A percentile compares a stretch with the other conserved stretches of the same genome.
These are phyloP conservation scores for Telfairia occidentalis DNA, from an alignment of 331 rosid species.

Conservation along the genomic window DNA sequence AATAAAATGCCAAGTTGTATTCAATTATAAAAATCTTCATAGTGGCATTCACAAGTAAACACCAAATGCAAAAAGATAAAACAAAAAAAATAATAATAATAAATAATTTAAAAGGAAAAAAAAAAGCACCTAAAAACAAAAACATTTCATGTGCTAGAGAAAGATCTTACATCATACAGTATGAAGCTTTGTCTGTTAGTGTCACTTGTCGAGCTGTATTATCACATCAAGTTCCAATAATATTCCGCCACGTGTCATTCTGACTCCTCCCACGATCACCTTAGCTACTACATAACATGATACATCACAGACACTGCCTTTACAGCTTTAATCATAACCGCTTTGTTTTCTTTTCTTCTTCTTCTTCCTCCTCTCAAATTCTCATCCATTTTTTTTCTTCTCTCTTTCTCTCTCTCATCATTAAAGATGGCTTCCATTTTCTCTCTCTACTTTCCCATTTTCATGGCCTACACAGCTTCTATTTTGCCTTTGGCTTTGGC, in stretches of 20 bases:
- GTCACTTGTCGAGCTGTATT: conserved; percentile 3
- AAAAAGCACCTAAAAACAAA: not conserved
- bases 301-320: not conserved
- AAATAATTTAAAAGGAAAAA: not conserved
- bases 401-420: not conserved
- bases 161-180: not conserved
- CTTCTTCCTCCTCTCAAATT: not conserved
- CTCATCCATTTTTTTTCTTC: not conserved
- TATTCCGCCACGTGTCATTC: not conserved
- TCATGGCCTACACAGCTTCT: conserved; percentile 16
- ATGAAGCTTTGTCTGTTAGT: not conserved
- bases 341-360: not conserved
- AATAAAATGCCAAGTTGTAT: no score
- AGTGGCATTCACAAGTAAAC: no score
- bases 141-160: conserved; percentile 3
- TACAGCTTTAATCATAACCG: not conserved
- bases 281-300: no score
- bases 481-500: conserved; percentile 3
- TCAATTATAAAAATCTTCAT: no score
- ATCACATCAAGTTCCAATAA: conserved; percentile 1
- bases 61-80: no score
- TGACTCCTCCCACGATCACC: not conserved
- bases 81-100: no score
- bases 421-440: not conserved
- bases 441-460: conserved; percentile 6